Base-by-base conservation (phyloP, 768 basidiomycete genomes). In the Flagelloscypha sp. region DNA sequence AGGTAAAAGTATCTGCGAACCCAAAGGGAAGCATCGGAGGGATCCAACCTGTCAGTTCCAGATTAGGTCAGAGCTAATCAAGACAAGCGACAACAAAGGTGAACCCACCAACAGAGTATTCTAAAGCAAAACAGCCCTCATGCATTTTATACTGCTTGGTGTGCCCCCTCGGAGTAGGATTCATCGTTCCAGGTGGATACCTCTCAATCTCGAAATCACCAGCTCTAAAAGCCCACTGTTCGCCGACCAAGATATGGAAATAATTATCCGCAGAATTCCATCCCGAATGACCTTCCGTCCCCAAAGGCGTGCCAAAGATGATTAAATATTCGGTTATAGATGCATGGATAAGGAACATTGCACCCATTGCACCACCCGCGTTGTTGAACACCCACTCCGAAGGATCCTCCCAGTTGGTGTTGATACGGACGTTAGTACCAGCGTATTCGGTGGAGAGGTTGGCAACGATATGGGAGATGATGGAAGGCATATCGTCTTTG, bases 91-190 rank as follows among this genome's bases (percentile, higher is more conserved):
- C 12, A 22, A 32, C 10, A 20, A 6, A n/a, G 6, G 30, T 11
- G 3, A 3, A 58, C 61, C 33, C 36, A 79, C 81, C 82, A 45
- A 69, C 54, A 29, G 80, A 81, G 36, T 80, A 77, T 51, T 85
- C 83, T 47, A 85, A 54, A 5, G 84, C 83, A 48, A 76, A 84
- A 45, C 76, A 80, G 13, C 79, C 79, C 35, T 80, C 74, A 45
- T 76, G 77, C 72, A 84, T 79, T 50, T 79, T 80, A 61, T 84
- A 85, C 52, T 85, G 83, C 63, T 82, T 84, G 38, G 70, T 71
- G 13, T 63, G 59, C 2, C 83, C 83, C 17, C 82, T 58, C 12
- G 52, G 65, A 24, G 84, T 54, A 51, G 74, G 64, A 54, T 85
- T 75, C 2, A 82, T 72, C 18, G 68, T 66, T 4, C 83, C 83